Conservation (phyloP, 2,329 filamentous ascomycete genomes). For the Periglandula ipomoeae region DNA sequence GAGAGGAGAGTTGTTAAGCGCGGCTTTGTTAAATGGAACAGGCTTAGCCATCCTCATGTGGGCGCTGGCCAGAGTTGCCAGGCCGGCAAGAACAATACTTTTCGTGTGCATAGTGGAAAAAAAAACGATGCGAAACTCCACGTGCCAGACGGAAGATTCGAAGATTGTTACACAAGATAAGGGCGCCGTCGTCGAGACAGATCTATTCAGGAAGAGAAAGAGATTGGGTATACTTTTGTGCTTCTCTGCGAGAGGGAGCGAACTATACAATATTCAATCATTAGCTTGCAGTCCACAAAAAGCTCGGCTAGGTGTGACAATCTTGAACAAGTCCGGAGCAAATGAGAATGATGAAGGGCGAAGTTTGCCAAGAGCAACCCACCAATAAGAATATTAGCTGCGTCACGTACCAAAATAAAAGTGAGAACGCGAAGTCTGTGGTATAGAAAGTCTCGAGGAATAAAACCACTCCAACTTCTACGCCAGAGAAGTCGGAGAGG, state of each 20-base stretch:
- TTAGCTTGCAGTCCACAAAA: not conserved
- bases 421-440: not conserved
- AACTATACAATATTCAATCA: not conserved
- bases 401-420: not conserved
- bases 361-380: too few species aligned
- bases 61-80: constrained; percentile 53
- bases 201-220: not conserved
- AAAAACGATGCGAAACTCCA: constrained; percentile 10
- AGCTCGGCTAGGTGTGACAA: not conserved
- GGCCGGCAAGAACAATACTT: constrained; percentile 40
- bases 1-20: constrained; percentile 55
- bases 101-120: constrained; percentile 41
- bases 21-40: constrained; percentile 42
- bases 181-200: constrained; percentile 17
- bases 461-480: constrained; percentile 6
- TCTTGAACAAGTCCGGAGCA: not conserved
- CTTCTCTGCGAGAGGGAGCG: too few species aligned
- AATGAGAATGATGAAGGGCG: not conserved
- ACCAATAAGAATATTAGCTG: not conserved
- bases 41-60: constrained; percentile 72
- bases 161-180: constrained; percentile 1
- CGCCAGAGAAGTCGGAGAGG: constrained; percentile 17
- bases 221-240: too few species aligned
- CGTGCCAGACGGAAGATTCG: constrained; percentile 24
- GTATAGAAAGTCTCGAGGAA: constrained; percentile 10